A percentile compares a stretch with the other conserved stretches of the same genome.
These are phyloP conservation scores for Cercospora zeina DNA, from an alignment of 2,329 filamentous ascomycete species.

Conservation along the genomic window DNA sequence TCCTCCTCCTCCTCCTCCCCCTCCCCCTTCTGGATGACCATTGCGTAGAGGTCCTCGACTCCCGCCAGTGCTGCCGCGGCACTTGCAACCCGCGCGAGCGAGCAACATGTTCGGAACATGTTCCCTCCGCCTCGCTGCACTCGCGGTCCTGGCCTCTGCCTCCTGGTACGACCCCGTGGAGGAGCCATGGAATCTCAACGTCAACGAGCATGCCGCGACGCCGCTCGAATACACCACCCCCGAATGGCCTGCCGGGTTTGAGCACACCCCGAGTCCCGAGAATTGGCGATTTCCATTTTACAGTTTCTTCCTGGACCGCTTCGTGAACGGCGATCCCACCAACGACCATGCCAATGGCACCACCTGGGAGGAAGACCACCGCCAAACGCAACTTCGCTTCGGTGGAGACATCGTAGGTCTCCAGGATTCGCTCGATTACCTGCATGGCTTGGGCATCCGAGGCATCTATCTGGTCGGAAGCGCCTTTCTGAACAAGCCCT, in stretches of 20 bases:
- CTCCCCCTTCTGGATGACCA: conserved; percentile 24
- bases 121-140: conserved; percentile 30
- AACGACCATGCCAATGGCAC: conserved; percentile 66
- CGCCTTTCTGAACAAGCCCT: conserved; percentile 64
- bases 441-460: conserved; percentile 64
- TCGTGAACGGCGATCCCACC: conserved; percentile 63
- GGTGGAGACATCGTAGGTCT: conserved; percentile 62
- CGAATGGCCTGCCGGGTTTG: conserved; percentile 45
- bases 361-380: conserved; percentile 60
- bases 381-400: conserved; percentile 63
- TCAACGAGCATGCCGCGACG: conserved; percentile 56
- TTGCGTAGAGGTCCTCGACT: conserved; percentile 22
- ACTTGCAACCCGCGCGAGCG: conserved; percentile 12
- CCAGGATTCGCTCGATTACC: conserved; percentile 62
- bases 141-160: conserved; percentile 29
- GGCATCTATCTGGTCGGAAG: conserved; percentile 65
- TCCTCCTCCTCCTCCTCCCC: conserved; percentile 6
- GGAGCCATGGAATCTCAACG: conserved; percentile 61
- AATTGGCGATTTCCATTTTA: conserved; percentile 69
- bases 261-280: conserved; percentile 56
- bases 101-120: conserved; percentile 32
- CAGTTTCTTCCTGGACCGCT: conserved; percentile 63
- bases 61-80: conserved; percentile 28
- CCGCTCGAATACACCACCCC: conserved; percentile 58
- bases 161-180: conserved; percentile 52